Base-by-base conservation (phyloP, 305 asterid species). In the Fraxinus angustifolia region DNA sequence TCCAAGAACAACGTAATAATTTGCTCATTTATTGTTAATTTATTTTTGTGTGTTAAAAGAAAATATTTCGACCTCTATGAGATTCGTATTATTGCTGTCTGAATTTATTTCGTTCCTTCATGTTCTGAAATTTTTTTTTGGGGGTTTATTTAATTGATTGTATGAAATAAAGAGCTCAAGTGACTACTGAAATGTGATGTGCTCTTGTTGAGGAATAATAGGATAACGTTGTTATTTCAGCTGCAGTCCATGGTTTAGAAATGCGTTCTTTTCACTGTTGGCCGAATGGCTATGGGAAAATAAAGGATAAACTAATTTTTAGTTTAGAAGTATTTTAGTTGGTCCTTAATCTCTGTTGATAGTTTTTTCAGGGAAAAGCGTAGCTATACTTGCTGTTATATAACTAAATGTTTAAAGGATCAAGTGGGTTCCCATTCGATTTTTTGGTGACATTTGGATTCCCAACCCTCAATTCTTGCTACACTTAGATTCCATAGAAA, bases 1-100 rank as follows among this genome's bases (percentile, higher is more conserved):
- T 96, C 89, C 94, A 93, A 38, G 96, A 96, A 86, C 96, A 92
- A 16, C 81, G 99, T 94, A 90, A 65, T 83, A 65, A 4, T 34
- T 12, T 40, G 11, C 11, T 56, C 67, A 56, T 56, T 56, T 56
- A 6, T 56, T 0, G 11, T 56, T 56, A 17, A 56, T 17, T 56
- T n/a, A n/a, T 50, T n/a, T 50, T 16, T 50, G 21, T 50, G 0
- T 4, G 8, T 50, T n/a, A 5, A 16, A 50, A 50, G 62, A 50
- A 50, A n/a, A 50, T 50, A 50, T 50, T 50, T 50, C 8, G 19
- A 50, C 23, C 62, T 2, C 23, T 50, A 16, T n/a, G 23, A 50
- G 62, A 50, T 50, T 56, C 28, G 3, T 6, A 6, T 56, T 6
- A 17, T 56, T 19, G 23, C 67, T 56, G 28, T 56, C 67, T 56